Percentiles rank a stretch among this genome's conserved stretches.
phyloP scores from a whole-genome alignment of 495 filamentous ascomycete genomes.

The Parathielavia hyrcaniae region DNA sequence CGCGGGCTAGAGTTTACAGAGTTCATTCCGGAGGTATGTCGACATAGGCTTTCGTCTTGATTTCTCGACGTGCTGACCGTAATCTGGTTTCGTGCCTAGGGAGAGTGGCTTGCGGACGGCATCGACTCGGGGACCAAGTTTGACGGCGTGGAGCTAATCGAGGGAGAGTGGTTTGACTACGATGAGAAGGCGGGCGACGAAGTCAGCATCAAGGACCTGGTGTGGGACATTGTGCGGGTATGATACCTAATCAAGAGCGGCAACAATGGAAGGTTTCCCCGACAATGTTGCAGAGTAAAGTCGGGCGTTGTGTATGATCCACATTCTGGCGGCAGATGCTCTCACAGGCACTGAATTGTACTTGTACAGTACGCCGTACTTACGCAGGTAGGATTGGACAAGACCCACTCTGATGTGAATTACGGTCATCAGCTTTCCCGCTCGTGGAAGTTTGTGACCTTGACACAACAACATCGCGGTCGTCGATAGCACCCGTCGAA shows the following conservation, averaged over 20 bases:
- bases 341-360: no score
- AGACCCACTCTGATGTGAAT: no score
- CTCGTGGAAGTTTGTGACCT: no score
- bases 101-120: constrained; percentile 83
- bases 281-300: no score
- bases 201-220: constrained; percentile 77
- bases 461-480: no score
- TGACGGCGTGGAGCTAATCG: constrained; percentile 66
- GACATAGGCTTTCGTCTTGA: background rate
- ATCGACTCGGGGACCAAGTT: constrained; percentile 74
- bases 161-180: constrained; percentile 70
- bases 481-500: background rate
- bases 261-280: no score
- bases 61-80: background rate
- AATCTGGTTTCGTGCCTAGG: constrained; percentile 42
- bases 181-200: constrained; percentile 55
- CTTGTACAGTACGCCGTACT: no score
- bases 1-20: constrained; percentile 86
- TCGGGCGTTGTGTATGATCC: no score
- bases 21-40: constrained; percentile 75
- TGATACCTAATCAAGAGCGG: no score
- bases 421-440: no score
- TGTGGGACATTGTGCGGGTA: constrained; percentile 73
- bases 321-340: no score
- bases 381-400: no score